A percentile compares a stretch with the other conserved stretches of the same genome.
Conservation (phyloP, 2,329 filamentous ascomycete genomes). For the Colletotrichum orbiculare region DNA sequence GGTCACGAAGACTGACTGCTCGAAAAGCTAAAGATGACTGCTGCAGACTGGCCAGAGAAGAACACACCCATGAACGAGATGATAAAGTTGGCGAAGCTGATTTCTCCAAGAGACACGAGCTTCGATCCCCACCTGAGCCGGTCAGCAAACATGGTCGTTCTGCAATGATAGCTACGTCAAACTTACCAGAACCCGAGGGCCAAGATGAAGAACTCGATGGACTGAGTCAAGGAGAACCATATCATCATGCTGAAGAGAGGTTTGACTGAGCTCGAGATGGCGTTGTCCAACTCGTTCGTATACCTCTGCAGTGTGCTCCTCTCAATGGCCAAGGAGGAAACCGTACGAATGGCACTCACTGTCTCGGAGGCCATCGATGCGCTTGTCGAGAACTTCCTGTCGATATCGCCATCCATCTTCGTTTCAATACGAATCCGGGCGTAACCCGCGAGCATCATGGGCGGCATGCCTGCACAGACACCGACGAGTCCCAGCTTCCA, state of each 20-base stretch:
- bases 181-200: constrained; percentile 51
- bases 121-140: constrained; percentile 18
- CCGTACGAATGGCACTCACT: constrained; percentile 56
- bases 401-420: constrained; percentile 49
- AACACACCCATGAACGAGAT: constrained; percentile 48
- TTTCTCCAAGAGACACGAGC: constrained; percentile 30
- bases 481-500: constrained; percentile 60
- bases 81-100: constrained; percentile 37
- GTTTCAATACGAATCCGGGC: constrained; percentile 55
- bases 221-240: constrained; percentile 43
- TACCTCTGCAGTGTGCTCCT: constrained; percentile 41
- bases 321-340: constrained; percentile 53
- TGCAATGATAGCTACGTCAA: neutral
- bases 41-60: constrained; percentile 36
- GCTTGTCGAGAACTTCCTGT: constrained; percentile 50
- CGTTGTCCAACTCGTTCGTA: constrained; percentile 43
- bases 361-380: constrained; percentile 59
- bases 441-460: constrained; percentile 53
- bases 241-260: constrained; percentile 21
- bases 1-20: constrained; percentile 9
- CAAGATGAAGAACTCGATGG: constrained; percentile 45
- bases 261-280: constrained; percentile 6
- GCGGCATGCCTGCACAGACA: constrained; percentile 54
- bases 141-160: neutral
- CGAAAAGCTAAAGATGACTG: constrained; percentile 16